A percentile compares a stretch with the other conserved stretches of the same genome.
Evolutionary conservation across 1,284 basidiomycete genomes (phyloP).

Genomic region (Ganoderma resinaceum): DNA sequence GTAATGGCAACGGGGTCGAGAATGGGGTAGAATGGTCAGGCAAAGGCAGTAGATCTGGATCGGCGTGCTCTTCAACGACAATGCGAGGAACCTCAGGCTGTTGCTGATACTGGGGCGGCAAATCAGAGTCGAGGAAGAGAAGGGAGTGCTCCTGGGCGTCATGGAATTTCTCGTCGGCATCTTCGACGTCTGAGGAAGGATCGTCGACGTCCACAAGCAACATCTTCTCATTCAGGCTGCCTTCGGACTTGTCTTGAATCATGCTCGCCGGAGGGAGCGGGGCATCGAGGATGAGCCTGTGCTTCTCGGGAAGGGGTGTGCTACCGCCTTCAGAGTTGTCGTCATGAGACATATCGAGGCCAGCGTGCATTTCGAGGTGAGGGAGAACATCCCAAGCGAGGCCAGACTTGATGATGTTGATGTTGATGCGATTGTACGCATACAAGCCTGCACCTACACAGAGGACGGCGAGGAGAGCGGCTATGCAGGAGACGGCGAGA

Average conservation of each 20-base stretch:
- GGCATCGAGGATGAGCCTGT: constrained; percentile 19
- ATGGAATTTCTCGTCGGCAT: constrained; percentile 45
- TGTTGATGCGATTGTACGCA: constrained; percentile 42
- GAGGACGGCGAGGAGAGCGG: constrained; percentile 45
- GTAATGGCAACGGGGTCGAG: constrained; percentile 32
- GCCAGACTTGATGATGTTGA: constrained; percentile 39
- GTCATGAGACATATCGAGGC: constrained; percentile 24
- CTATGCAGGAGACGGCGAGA: constrained; percentile 45
- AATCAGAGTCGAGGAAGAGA: constrained; percentile 26
- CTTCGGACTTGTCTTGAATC: constrained; percentile 17
- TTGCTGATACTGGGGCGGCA: constrained; percentile 26
- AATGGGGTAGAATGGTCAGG: constrained; percentile 35
- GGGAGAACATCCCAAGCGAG: constrained; percentile 45
- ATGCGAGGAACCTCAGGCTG: constrained; percentile 31
- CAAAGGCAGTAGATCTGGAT: constrained; percentile 44
- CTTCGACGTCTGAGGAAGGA: constrained; percentile 28
- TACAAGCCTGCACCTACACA: constrained; percentile 46
- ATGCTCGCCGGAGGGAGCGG: constrained; percentile 18
- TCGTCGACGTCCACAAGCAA: constrained; percentile 15
- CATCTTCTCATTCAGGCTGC: constrained; percentile 21
- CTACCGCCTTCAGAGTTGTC: constrained; percentile 11
- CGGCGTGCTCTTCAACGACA: constrained; percentile 33
- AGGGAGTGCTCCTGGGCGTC: constrained; percentile 42
- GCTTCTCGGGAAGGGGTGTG: constrained; percentile 27
- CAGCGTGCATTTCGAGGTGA: constrained; percentile 38